These are phyloP conservation scores for Lichtheimia ornata DNA, from an alignment of 371 early-diverging fungal genomes.

Conservation along the genomic window DNA sequence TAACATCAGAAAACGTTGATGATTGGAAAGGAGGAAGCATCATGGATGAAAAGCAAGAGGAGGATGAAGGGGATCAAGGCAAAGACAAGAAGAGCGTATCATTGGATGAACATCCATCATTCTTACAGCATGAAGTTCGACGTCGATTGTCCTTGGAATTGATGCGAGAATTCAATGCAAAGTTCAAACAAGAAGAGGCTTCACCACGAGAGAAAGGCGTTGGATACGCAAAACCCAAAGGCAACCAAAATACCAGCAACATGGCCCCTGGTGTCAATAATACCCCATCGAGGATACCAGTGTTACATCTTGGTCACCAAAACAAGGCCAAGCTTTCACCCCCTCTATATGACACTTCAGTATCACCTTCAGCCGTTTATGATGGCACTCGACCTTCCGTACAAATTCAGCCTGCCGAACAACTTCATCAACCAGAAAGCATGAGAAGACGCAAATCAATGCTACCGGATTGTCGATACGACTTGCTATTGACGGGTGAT, in stretches of 20 bases:
- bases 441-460: conserved; percentile 5
- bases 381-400: conserved; percentile 1
- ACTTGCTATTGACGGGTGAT: not conserved
- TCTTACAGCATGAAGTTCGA: conserved; percentile 31
- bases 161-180: conserved; percentile 35
- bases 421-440: not conserved
- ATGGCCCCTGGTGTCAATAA: conserved; percentile 16
- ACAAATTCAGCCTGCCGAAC: not conserved
- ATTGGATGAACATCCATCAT: conserved; percentile 7
- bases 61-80: not conserved
- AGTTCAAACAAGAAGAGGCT: conserved; percentile 20
- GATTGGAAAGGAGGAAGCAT: not conserved
- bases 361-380: not conserved
- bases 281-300: conserved; percentile 44
- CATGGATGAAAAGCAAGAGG: not conserved
- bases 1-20: not conserved
- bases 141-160: conserved; percentile 41
- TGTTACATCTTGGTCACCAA: conserved; percentile 16
- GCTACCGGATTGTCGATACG: conserved; percentile 13
- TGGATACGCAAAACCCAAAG: not conserved
- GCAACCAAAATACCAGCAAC: not conserved
- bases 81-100: not conserved
- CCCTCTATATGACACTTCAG: conserved; percentile 12
- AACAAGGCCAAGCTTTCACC: conserved; percentile 15
- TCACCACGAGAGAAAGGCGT: no score